phyloP scores from a whole-genome alignment of 345 rosid species.

The Euclidium syriacum region DNA sequence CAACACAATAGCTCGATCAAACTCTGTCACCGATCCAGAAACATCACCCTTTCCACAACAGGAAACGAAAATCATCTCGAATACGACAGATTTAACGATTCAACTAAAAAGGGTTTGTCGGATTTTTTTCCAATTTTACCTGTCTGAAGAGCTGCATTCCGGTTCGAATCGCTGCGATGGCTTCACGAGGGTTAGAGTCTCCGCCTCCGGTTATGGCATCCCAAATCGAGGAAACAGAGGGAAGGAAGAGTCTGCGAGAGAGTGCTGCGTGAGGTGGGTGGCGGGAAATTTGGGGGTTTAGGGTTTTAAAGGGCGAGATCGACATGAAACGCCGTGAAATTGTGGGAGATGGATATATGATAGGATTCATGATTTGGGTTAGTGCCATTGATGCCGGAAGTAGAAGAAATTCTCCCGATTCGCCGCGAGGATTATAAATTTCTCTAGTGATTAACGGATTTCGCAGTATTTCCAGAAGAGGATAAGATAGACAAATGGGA shows the following conservation, averaged over 20 bases:
- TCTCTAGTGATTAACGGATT: background rate
- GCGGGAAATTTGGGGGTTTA: constrained; percentile 31
- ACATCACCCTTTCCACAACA: constrained; percentile 66
- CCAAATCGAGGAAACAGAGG: constrained; percentile 82
- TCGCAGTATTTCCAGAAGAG: background rate
- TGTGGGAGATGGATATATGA: constrained; percentile 13
- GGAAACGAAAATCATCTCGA: background rate
- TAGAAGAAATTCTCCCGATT: background rate
- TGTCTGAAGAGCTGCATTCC: constrained; percentile 84
- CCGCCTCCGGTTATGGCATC: constrained; percentile 80
- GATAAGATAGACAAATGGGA: constrained; percentile 28
- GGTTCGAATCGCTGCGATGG: constrained; percentile 49
- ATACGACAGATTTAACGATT: background rate
- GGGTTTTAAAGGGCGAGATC: constrained; percentile 22
- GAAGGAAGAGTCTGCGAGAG: constrained; percentile 59
- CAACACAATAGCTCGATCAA: constrained; percentile 70
- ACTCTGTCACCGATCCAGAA: constrained; percentile 61
- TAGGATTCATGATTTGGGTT: constrained; percentile 31
- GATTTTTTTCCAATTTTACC: constrained; percentile 30
- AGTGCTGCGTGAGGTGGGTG: constrained; percentile 29
- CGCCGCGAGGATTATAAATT: background rate
- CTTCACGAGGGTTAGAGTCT: constrained; percentile 50
- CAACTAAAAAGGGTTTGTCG: background rate
- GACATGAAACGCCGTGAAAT: constrained; percentile 9
- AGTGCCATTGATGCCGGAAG: constrained; percentile 33